Percentiles rank a stretch among this genome's conserved stretches.
Evolutionary conservation across 768 basidiomycete genomes (phyloP).

Genomic region (Sporobolomyces pararoseus): DNA sequence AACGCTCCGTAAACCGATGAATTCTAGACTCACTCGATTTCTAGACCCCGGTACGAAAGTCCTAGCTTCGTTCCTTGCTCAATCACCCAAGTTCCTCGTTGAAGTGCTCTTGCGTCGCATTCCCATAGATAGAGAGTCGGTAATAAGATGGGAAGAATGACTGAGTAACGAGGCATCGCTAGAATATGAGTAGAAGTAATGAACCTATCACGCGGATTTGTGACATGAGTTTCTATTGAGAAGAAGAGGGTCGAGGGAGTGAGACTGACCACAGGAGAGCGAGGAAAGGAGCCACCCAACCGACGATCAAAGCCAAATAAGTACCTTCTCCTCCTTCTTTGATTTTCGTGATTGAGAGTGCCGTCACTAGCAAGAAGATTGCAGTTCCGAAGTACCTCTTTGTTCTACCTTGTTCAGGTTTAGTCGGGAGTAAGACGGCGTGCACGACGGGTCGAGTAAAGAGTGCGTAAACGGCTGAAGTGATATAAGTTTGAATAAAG

Average conservation of each 20-base stretch:
- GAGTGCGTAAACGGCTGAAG: slow-evolving; percentile 42
- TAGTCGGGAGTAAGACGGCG: slow-evolving; percentile 27
- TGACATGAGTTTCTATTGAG: neutral
- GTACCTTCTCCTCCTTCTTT: slow-evolving; percentile 38
- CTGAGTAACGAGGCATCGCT: slow-evolving; percentile 21
- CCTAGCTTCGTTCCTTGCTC: slow-evolving; percentile 39
- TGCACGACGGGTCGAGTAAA: slow-evolving; percentile 36
- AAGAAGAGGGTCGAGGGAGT: neutral
- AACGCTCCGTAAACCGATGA: no score
- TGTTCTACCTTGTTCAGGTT: slow-evolving; percentile 15
- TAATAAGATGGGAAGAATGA: slow-evolving; percentile 24
- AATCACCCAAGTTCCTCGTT: slow-evolving; percentile 41
- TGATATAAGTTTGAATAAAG: slow-evolving; percentile 43
- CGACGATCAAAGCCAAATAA: slow-evolving; percentile 37
- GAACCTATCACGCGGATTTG: slow-evolving; percentile 20
- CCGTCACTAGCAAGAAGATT: slow-evolving; percentile 7
- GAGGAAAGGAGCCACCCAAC: slow-evolving; percentile 37
- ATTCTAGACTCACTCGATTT: slow-evolving; percentile 31
- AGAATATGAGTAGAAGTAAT: slow-evolving; percentile 38
- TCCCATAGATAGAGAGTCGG: slow-evolving; percentile 33
- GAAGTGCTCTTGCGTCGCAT: slow-evolving; percentile 31
- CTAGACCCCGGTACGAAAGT: slow-evolving; percentile 22
- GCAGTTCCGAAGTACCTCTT: slow-evolving; percentile 14
- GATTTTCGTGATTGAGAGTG: slow-evolving; percentile 21
- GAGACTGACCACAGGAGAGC: slow-evolving; percentile 29